Base-by-base conservation (phyloP, 2,329 filamentous ascomycete species). In the Byssothecium circinans region DNA sequence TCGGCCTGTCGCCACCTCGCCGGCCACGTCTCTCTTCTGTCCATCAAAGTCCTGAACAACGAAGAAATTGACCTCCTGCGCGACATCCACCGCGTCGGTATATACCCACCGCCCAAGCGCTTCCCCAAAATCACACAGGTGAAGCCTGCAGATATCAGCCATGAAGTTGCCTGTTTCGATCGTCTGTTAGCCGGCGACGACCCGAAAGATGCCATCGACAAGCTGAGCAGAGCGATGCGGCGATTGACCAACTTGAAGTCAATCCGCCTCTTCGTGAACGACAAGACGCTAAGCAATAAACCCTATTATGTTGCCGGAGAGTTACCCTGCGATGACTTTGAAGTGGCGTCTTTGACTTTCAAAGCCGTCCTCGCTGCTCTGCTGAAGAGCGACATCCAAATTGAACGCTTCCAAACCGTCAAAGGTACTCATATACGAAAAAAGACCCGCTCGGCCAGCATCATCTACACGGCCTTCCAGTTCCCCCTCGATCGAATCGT, bases 41-140 rank as follows among this genome's bases (percentile, higher is more conserved):
- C 64, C 29, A 49, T 67, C 23, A 59, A 54, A 23, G 47, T 67
- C 17, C 44, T 64, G 20, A 64, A 55, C 20, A 53, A 58, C 15
- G 47, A 44, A 23, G 57, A 65, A 43, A 65, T 65, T 44, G 47
- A 53, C 12, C 41, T 49, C 8, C 39, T 67, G 32, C 44, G 29
- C 15, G 50, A 57, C 7, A 64, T 67, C 22, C 44, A 39, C 8
- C 53, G 56, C 12, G 53, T 64, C 14, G 61, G 61, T 19, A 55
- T 56, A 11, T 62, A 56, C 30, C 62, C 62, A 12, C 61, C 62
- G 8, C 63, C 63, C 22, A 67, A 65, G 34, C 61, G 63, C 14
- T 65, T 67, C 19, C 47, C 55, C 8, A 52, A 47, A 23, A 46
- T 62, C 1, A 40, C 55, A 11, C 50, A 54, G 15, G 42, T 63